phyloP scores from a whole-genome alignment of 2,329 filamentous ascomycete genomes.

The Calonectria crousiana region DNA sequence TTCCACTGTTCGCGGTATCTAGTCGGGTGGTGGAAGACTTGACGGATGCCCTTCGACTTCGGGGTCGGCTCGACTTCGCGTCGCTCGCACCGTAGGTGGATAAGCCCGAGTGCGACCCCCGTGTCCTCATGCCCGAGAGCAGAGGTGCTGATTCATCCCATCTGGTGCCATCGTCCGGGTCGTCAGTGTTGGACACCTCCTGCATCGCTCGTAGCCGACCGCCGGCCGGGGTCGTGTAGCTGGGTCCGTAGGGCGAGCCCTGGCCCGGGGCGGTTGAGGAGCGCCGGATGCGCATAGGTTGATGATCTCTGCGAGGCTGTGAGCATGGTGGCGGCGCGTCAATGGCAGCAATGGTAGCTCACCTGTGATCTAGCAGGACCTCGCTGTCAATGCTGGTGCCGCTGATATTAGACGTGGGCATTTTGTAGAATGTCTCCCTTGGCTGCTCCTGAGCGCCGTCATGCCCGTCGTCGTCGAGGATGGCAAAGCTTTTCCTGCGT shows the following conservation, averaged over 20 bases:
- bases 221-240: constrained; percentile 41
- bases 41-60: constrained; percentile 62
- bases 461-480: constrained; percentile 64
- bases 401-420: constrained; percentile 73
- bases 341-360: constrained; percentile 37
- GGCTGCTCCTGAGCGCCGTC: constrained; percentile 51
- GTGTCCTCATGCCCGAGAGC: constrained; percentile 55
- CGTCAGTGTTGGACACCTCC: constrained; percentile 57
- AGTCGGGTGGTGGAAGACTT: constrained; percentile 63
- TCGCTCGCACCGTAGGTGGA: constrained; percentile 60
- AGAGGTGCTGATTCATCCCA: constrained; percentile 68
- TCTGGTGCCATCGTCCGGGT: constrained; percentile 46
- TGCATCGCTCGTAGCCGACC: constrained; percentile 54
- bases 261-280: constrained; percentile 60
- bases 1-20: constrained; percentile 46
- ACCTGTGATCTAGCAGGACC: constrained; percentile 88
- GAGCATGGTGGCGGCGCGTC: constrained; percentile 8
- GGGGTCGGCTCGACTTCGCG: constrained; percentile 45
- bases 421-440: constrained; percentile 61
- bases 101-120: constrained; percentile 38
- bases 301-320: constrained; percentile 63
- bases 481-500: constrained; percentile 84
- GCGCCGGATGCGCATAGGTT: constrained; percentile 73
- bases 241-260: constrained; percentile 52
- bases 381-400: constrained; percentile 91